A percentile compares a stretch with the other conserved stretches of the same genome.
These are phyloP conservation scores for Aurantiochytrium sp. DNA, from an alignment of 108 stramenopile genomes.

Conservation along the genomic window DNA sequence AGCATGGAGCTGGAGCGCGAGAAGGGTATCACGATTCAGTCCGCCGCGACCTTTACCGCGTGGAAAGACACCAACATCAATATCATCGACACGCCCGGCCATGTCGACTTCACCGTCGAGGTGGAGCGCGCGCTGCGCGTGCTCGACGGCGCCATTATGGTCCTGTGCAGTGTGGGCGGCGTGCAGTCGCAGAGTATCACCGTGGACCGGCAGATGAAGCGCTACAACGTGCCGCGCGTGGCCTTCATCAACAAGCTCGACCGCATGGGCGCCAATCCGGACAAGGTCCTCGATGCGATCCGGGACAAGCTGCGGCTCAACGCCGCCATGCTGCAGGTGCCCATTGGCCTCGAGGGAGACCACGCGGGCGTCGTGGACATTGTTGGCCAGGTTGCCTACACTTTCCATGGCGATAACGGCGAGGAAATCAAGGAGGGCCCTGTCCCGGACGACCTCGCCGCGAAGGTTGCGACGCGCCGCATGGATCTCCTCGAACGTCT, in stretches of 20 bases:
- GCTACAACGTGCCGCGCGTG: slow-evolving; percentile 94
- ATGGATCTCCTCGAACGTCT: slow-evolving; percentile 81
- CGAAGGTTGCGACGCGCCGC: slow-evolving; percentile 68
- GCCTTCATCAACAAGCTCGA: slow-evolving; percentile 99
- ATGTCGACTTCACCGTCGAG: slow-evolving; percentile 80
- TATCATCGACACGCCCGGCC: slow-evolving; percentile 96
- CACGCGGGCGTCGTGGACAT: slow-evolving; percentile 92
- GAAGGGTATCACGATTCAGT: slow-evolving; percentile 97
- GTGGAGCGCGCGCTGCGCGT: slow-evolving; percentile 98
- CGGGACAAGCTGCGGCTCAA: slow-evolving; percentile 79
- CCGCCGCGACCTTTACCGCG: slow-evolving; percentile 94
- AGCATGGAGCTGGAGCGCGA: slow-evolving; percentile 97
- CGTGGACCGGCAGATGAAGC: slow-evolving; percentile 98
- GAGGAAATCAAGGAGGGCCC: slow-evolving; percentile 72
- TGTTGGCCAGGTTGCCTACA: slow-evolving; percentile 62
- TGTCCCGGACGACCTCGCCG: slow-evolving; percentile 74
- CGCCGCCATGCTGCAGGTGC: slow-evolving; percentile 92
- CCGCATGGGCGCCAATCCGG: slow-evolving; percentile 87
- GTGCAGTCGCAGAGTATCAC: slow-evolving; percentile 98
- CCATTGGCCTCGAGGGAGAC: slow-evolving; percentile 84
- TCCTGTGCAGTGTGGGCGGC: slow-evolving; percentile 93
- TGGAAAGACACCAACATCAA: slow-evolving; percentile 94
- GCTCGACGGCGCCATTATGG: slow-evolving; percentile 91
- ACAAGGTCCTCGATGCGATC: slow-evolving; percentile 67
- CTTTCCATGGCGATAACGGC: slow-evolving; percentile 83